These are phyloP conservation scores for Hyphopichia fennica DNA, from an alignment of 1,139 yeast genomes.

Conservation along the genomic window DNA sequence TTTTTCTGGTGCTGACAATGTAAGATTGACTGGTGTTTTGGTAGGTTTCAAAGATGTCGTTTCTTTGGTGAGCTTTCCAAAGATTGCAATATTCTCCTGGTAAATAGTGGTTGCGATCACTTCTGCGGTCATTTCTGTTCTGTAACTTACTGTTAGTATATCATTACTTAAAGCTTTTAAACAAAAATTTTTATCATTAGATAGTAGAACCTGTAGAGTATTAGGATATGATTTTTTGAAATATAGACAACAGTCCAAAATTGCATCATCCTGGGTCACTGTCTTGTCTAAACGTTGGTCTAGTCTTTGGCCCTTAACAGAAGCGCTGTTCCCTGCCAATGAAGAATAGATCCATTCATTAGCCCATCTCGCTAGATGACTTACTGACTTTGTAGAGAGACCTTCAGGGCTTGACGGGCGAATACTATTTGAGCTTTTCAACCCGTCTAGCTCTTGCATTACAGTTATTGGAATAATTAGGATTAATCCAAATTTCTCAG, in stretches of 20 bases:
- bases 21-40: too few relatives aligned
- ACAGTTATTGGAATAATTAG: conserved; percentile 72
- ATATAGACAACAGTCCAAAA: conserved; percentile 79
- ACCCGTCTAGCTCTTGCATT: conserved; percentile 75
- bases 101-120: conserved; percentile 54
- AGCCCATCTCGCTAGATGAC: conserved; percentile 67
- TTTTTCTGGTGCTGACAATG: conserved; percentile 1
- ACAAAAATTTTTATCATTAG: conserved; percentile 85
- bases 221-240: conserved; percentile 42
- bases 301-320: conserved; percentile 65
- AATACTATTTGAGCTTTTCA: conserved; percentile 38
- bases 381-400: conserved; percentile 37
- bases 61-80: conserved; percentile 11
- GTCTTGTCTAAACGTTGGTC: conserved; percentile 47
- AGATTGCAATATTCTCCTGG: conserved; percentile 35
- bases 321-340: conserved; percentile 51
- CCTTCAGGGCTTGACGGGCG: not conserved
- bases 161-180: conserved; percentile 70
- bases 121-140: conserved; percentile 58
- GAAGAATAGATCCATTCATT: conserved; percentile 74
- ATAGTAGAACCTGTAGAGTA: conserved; percentile 60
- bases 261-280: conserved; percentile 71
- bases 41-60: not conserved
- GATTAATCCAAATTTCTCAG: conserved; percentile 40
- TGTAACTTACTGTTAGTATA: conserved; percentile 65